phyloP scores from a whole-genome alignment of 331 rosid species.

The Pyrus hybrid region DNA sequence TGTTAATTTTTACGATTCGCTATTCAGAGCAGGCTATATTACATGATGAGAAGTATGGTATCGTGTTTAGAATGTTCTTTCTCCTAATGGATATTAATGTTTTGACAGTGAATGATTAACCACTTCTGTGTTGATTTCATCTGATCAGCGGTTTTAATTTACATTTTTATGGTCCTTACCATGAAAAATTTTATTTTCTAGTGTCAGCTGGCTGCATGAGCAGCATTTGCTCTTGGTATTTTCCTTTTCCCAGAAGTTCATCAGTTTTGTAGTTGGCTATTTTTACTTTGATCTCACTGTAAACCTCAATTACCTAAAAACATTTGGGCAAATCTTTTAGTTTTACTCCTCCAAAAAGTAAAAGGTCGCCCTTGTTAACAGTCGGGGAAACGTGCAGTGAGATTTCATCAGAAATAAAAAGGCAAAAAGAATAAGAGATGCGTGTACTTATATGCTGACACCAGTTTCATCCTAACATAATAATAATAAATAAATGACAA shows the following conservation, averaged over 20 bases:
- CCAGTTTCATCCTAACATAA: neutral
- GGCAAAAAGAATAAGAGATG: conserved; percentile 3
- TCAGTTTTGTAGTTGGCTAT: too few species aligned
- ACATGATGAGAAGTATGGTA: neutral
- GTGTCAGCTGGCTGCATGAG: too few species aligned
- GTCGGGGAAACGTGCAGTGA: neutral
- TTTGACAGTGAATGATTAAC: neutral
- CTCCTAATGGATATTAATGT: neutral
- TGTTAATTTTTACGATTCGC: neutral
- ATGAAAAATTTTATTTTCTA: too few species aligned
- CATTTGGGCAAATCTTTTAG: too few species aligned
- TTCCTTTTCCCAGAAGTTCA: too few species aligned
- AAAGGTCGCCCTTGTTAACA: neutral
- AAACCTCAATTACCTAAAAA: too few species aligned
- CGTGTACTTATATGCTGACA: neutral
- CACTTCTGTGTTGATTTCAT: neutral
- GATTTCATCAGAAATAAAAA: neutral
- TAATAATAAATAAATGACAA: neutral
- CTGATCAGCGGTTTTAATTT: neutral
- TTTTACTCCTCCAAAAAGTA: neutral
- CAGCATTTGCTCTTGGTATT: too few species aligned
- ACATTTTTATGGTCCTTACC: neutral
- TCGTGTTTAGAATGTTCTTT: neutral
- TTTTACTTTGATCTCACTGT: too few species aligned
- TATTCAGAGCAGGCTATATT: neutral